A percentile compares a stretch with the other conserved stretches of the same genome.
Evolutionary conservation across 805 yeast species (phyloP).

Genomic region (Blastobotrys attinorum): DNA sequence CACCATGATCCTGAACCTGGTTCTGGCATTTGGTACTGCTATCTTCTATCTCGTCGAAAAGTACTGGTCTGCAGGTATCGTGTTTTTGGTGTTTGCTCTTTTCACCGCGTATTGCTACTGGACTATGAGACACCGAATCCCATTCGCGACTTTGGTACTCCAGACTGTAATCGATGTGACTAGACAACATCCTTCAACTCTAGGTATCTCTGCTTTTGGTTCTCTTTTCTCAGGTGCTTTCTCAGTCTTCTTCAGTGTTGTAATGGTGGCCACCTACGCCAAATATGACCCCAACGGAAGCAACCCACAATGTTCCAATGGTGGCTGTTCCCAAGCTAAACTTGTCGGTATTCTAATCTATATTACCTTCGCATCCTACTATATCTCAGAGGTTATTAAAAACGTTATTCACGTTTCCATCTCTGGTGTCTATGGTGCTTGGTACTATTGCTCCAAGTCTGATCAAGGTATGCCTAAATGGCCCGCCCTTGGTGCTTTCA

Average conservation of each 20-base stretch:
- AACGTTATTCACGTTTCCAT: conserved; percentile 75
- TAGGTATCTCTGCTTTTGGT: conserved; percentile 55
- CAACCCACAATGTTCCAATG: conserved; percentile 45
- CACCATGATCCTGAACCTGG: conserved; percentile 59
- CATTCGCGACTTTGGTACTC: conserved; percentile 63
- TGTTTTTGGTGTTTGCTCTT: conserved; percentile 56
- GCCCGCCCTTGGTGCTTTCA: conserved; percentile 77
- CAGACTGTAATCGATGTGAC: conserved; percentile 71
- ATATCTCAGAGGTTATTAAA: conserved; percentile 72
- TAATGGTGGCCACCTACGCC: conserved; percentile 68
- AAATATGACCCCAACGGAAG: conserved; percentile 47
- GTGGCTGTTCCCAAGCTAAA: conserved; percentile 51
- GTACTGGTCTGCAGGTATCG: conserved; percentile 77
- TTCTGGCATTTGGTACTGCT: conserved; percentile 67
- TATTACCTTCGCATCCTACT: conserved; percentile 76
- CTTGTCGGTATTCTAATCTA: conserved; percentile 64
- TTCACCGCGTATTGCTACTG: conserved; percentile 66
- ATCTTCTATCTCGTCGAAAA: conserved; percentile 60
- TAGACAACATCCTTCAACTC: conserved; percentile 61
- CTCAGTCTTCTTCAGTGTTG: conserved; percentile 55
- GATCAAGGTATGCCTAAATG: conserved; percentile 71
- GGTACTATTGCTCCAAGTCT: conserved; percentile 76
- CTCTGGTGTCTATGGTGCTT: conserved; percentile 79
- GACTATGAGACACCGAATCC: conserved; percentile 62
- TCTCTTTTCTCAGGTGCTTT: conserved; percentile 53